Evolutionary conservation across 805 yeast genomes (phyloP), one percentile per base, ranked within the genome.

Genomic region (Candida coquimbonensis): DNA sequence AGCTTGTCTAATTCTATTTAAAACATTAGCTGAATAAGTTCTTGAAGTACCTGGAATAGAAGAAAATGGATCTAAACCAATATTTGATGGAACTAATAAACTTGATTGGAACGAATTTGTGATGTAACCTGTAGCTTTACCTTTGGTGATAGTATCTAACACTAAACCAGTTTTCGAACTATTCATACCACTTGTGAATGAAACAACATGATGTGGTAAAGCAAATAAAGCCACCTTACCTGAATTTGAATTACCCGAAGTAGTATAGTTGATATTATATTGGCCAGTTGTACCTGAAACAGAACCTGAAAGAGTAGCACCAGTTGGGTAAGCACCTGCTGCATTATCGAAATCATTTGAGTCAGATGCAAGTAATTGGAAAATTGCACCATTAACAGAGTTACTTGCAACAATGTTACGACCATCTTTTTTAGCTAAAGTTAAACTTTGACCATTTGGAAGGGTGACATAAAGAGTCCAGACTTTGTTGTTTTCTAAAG

Each of bases 381-480:
- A 70, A 4, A 73, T 66, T 33, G 75, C 72, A 12, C 79, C 80
- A 51, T 70, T 66, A 32, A 71, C 70, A 3, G 73, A 60, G 40
- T 63, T 54, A 32, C 69, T 62, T 14, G 77, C 80, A 17, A 65
- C 65, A 49, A 80, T 63, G 39, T 69, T 62, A 52, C 65, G 63
- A 9, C 69, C 59, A 42, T 67, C 68, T 17, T 51, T 41, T 44
- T 41, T n/a, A 3, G 56, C 55, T 48, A 58, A 47, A 38, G 45
- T 54, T 41, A 68, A 54, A 32, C 64, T 56, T 47, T 68, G 70
- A 16, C 66, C 64, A 39, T 61, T 48, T 42, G 80, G 78, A 31
- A 73, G 55, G 2, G 74, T 69, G 11, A 78, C 79, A 54, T 83
- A 87, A 33, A 87, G 65, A n/a, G 78, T 67, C 93, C 95, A 87